Evolutionary conservation across 768 basidiomycete species (phyloP), one percentile per base, ranked within the genome.

Genomic region (Serendipita indica): DNA sequence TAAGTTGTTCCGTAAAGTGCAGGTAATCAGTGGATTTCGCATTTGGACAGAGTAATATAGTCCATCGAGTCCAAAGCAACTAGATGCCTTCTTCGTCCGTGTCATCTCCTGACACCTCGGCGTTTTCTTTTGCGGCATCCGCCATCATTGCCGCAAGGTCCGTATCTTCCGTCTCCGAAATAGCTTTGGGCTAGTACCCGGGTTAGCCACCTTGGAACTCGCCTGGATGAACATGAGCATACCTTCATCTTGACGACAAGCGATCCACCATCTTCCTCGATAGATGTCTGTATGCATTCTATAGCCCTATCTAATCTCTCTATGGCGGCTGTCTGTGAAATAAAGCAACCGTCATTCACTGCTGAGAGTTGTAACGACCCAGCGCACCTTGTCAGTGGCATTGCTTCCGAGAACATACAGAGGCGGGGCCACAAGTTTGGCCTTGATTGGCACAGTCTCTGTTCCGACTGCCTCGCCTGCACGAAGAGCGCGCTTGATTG

Each of bases 211-310:
- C 7, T 16, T 54, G 12, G 22, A 27, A 10, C 22, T 54, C 12
- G 34, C 18, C 22, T 0, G 14, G 54, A 37, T 14, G 33, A 22
- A 37, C 39, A 7, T 35, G 7, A 33, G 64, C 72, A 43, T 61
- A 88, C 92, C 82, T 89, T 93, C 93, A 99, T 97, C 76, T 97
- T 98, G 34, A 99, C 85, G 32, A 86, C 76, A 60, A 98, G 74
- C 46, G 79, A 82, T 1, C 96, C 96, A 3, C 90, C 89, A 65
- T 86, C 80, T 61, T 80, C 77, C 67, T 88, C 83, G 60, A 99
- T 94, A 12, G 84, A 82, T 62, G 72, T 72, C 61, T 89, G 89
- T 61, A 99, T 98, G 6, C 81, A 76, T 67, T 93, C 90, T 60
- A 98, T 91, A 0, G 94, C 92, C 58, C 86, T 82, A 68, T 98